Conservation (phyloP, 192 early-diverging fungal genomes). For the Dimargaris cristalligena region DNA sequence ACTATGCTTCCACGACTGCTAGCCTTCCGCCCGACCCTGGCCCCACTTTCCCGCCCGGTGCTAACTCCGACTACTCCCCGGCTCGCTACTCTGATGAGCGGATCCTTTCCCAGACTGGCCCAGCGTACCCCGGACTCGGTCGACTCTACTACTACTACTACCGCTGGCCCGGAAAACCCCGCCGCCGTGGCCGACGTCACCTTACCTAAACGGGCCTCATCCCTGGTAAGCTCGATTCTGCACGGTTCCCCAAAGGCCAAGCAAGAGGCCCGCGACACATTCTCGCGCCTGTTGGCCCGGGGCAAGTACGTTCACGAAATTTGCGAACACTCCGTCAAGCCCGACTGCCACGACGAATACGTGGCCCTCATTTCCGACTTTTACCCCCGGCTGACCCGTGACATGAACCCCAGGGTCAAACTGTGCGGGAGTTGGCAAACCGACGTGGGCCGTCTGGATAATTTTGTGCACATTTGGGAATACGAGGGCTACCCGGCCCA, state of each 20-base stretch:
- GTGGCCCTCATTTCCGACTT: conserved; percentile 53
- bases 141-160: too few relatives aligned
- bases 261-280: conserved; percentile 40
- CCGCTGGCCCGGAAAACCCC: too few relatives aligned
- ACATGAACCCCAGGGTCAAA: conserved; percentile 56
- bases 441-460: conserved; percentile 76
- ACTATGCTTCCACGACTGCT: too few relatives aligned
- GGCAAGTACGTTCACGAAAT: conserved; percentile 87
- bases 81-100: too few relatives aligned
- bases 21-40: too few relatives aligned
- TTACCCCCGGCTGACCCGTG: conserved; percentile 58
- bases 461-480: conserved; percentile 80
- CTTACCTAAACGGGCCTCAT: conserved; percentile 13
- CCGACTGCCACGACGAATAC: conserved; percentile 76
- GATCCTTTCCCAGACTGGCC: too few relatives aligned
- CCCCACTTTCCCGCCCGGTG: too few relatives aligned
- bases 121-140: too few relatives aligned
- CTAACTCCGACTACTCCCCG: too few relatives aligned
- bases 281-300: conserved; percentile 61
- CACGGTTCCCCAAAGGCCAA: conserved; percentile 47
- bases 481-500: conserved; percentile 79
- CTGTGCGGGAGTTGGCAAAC: conserved; percentile 80
- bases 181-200: too few relatives aligned
- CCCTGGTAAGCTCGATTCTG: conserved; percentile 50
- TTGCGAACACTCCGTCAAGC: conserved; percentile 65